These are phyloP conservation scores for Chrysanthemum lavandulifolium DNA, from an alignment of 129 eudicot species.

Conservation along the genomic window DNA sequence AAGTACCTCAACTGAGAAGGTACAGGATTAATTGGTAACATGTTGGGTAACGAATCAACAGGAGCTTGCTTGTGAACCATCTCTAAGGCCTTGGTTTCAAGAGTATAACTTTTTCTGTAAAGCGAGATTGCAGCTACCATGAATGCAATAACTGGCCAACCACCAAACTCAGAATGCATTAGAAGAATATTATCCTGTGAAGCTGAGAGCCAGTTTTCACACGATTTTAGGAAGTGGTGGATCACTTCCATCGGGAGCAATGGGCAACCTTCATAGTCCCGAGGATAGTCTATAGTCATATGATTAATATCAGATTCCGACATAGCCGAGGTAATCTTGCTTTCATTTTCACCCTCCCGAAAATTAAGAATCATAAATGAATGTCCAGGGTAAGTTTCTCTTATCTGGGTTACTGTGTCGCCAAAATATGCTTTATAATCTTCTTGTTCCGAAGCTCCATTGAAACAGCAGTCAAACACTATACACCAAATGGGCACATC, in stretches of 20 bases:
- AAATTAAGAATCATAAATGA: too few relatives aligned
- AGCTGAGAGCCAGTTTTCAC: conserved; percentile 82
- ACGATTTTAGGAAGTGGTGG: conserved; percentile 71
- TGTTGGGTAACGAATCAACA: conserved; percentile 48
- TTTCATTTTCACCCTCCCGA: too few relatives aligned
- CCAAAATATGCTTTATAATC: too few relatives aligned
- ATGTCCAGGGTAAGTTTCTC: too few relatives aligned
- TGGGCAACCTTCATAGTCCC: conserved; percentile 74
- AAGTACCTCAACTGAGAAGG: conserved; percentile 86
- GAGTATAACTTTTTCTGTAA: conserved; percentile 58
- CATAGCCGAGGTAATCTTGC: not conserved
- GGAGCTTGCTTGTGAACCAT: conserved; percentile 76
- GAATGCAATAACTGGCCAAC: conserved; percentile 90
- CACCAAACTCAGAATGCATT: conserved; percentile 84
- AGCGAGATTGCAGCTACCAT: conserved; percentile 77
- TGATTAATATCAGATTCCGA: not conserved
- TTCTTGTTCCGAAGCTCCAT: too few relatives aligned
- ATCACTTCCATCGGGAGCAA: conserved; percentile 71
- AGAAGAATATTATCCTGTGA: conserved; percentile 57
- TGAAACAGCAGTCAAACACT: too few relatives aligned
- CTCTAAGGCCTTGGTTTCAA: conserved; percentile 68
- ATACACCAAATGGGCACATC: too few relatives aligned
- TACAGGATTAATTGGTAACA: conserved; percentile 63
- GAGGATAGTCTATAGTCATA: conserved; percentile 61
- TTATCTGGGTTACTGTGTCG: too few relatives aligned